These are phyloP conservation scores for Mycosarcoma maydis DNA, from an alignment of 1,284 basidiomycete species.

Conservation along the genomic window DNA sequence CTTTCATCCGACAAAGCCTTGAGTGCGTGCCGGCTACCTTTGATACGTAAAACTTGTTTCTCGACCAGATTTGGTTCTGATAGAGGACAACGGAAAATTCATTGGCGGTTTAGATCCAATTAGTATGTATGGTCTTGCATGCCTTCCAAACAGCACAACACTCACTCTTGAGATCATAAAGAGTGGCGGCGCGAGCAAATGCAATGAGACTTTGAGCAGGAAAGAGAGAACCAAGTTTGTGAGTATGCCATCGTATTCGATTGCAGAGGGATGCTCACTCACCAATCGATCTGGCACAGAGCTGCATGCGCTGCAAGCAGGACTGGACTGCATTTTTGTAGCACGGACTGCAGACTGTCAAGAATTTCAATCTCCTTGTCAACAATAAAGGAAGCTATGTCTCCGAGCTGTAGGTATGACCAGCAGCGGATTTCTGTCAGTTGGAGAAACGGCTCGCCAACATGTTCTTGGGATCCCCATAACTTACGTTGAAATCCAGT, in stretches of 20 bases:
- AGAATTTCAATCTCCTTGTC: slow-evolving; percentile 47
- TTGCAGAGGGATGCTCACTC: not conserved
- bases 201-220: slow-evolving; percentile 20
- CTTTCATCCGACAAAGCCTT: slow-evolving; percentile 40
- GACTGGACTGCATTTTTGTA: slow-evolving; percentile 17
- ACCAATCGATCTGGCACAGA: slow-evolving; percentile 45
- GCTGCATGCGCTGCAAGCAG: slow-evolving; percentile 18
- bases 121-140: too few relatives aligned
- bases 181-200: slow-evolving; percentile 29
- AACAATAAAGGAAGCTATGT: slow-evolving; percentile 40
- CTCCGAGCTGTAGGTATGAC: slow-evolving; percentile 22
- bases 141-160: not conserved
- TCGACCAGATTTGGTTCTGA: slow-evolving; percentile 28
- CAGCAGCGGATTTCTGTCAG: not conserved
- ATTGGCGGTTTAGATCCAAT: too few relatives aligned
- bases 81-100: not conserved
- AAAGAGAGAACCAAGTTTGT: not conserved
- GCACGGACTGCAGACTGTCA: slow-evolving; percentile 17
- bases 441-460: too few relatives aligned
- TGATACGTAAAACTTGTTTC: slow-evolving; percentile 23
- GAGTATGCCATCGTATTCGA: too few relatives aligned
- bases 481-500: slow-evolving; percentile 26
- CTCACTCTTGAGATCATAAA: slow-evolving; percentile 35
- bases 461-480: not conserved
- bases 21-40: slow-evolving; percentile 37